A percentile compares a stretch with the other conserved stretches of the same genome.
Evolutionary conservation across 306 rosid genomes (phyloP).

Genomic region (Prunus salicina): DNA sequence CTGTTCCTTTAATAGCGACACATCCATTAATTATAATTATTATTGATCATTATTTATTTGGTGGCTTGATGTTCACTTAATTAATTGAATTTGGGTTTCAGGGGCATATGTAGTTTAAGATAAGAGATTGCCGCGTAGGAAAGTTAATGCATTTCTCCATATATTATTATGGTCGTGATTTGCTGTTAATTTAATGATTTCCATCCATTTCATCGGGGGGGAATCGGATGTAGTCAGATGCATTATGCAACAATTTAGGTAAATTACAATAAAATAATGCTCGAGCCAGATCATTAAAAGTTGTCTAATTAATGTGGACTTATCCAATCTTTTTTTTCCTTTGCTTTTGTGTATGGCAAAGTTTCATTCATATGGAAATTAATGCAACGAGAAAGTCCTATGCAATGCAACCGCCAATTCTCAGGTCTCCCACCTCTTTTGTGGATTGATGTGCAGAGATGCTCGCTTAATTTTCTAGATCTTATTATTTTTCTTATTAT

Average conservation of each 20-base stretch:
- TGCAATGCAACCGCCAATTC: background rate
- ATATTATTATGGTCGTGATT: background rate
- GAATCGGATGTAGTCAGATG: background rate
- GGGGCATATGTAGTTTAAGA: background rate
- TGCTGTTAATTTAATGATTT: background rate
- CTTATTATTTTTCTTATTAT: no score
- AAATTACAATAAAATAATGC: background rate
- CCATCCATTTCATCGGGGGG: background rate
- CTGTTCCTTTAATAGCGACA: background rate
- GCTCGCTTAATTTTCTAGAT: no score
- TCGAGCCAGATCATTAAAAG: background rate
- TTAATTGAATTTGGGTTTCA: conserved; percentile 5
- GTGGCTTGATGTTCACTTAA: conserved; percentile 3
- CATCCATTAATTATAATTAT: background rate
- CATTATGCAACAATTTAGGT: background rate
- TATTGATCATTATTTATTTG: background rate
- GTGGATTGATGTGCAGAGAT: no score
- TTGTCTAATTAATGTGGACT: background rate
- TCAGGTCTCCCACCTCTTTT: no score
- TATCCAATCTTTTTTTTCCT: background rate
- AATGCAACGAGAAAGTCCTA: background rate
- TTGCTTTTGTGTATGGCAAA: background rate
- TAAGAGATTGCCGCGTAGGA: background rate
- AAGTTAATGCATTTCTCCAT: background rate
- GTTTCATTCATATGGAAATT: background rate